Conservation (phyloP, 2,329 filamentous ascomycete species). For the Trichoderma endophyticum region DNA sequence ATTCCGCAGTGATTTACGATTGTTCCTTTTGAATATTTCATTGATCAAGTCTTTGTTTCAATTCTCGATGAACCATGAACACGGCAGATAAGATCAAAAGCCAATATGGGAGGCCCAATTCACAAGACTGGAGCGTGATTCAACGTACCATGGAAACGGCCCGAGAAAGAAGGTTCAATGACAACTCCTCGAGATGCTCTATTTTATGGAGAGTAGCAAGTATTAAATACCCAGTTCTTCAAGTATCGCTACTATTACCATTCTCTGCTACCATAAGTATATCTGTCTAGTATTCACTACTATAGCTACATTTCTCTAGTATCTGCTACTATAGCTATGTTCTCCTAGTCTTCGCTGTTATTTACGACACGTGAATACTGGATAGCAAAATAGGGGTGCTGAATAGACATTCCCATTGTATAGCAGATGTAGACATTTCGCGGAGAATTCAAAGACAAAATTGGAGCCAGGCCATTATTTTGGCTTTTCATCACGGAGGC, state of each 20-base stretch:
- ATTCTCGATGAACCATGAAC: background rate
- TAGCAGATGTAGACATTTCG: background rate
- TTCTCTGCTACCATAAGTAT: background rate
- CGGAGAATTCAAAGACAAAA: background rate
- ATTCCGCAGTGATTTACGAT: background rate
- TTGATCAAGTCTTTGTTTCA: background rate
- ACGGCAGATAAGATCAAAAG: background rate
- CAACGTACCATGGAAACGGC: background rate
- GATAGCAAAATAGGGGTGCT: background rate
- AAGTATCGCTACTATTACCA: background rate
- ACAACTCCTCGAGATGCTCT: background rate
- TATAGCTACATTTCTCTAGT: too few relatives aligned
- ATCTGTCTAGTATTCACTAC: background rate
- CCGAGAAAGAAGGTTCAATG: background rate
- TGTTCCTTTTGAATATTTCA: background rate
- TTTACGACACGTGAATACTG: background rate
- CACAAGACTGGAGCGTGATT: background rate
- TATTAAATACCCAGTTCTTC: background rate
- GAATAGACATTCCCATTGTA: background rate
- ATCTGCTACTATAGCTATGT: background rate
- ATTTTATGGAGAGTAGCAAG: background rate
- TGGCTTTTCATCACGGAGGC: background rate
- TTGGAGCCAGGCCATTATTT: background rate
- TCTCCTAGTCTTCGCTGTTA: background rate
- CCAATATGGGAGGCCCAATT: background rate